phyloP scores from a whole-genome alignment of 2,329 filamentous ascomycete genomes.

The Lojkania enalia region DNA sequence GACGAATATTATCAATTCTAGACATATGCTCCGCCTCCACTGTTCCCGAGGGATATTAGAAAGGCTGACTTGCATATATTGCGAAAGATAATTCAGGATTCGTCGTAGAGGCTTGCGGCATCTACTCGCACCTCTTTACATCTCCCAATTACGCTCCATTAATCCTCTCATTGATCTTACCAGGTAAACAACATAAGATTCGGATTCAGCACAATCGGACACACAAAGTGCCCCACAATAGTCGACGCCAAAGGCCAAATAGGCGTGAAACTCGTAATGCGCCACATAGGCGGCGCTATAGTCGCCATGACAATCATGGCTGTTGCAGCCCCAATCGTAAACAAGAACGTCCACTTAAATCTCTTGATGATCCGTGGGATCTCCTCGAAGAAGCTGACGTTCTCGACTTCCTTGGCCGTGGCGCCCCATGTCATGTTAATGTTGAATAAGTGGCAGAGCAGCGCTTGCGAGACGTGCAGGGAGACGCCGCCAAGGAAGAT shows the following conservation, averaged over 20 bases:
- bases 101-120: too few relatives aligned
- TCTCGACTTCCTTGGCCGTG: constrained; percentile 79
- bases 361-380: constrained; percentile 76
- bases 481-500: constrained; percentile 83
- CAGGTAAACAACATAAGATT: constrained; percentile 79
- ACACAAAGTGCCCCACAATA: constrained; percentile 67
- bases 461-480: constrained; percentile 77
- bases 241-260: constrained; percentile 74
- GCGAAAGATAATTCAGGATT: too few relatives aligned
- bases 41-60: too few relatives aligned
- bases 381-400: constrained; percentile 83
- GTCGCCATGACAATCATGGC: constrained; percentile 68
- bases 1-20: too few relatives aligned
- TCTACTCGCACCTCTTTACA: too few relatives aligned
- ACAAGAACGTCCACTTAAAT: constrained; percentile 69
- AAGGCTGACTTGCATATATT: too few relatives aligned
- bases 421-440: constrained; percentile 86
- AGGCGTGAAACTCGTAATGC: constrained; percentile 59
- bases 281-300: constrained; percentile 65
- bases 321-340: constrained; percentile 62
- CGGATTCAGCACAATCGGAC: constrained; percentile 76
- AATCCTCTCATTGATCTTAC: constrained; percentile 49
- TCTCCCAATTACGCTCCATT: background rate
- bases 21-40: too few relatives aligned
- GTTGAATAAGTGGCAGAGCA: constrained; percentile 81